Base-by-base conservation (phyloP, 2,329 filamentous ascomycete genomes). In the Aureobasidium sp. region DNA sequence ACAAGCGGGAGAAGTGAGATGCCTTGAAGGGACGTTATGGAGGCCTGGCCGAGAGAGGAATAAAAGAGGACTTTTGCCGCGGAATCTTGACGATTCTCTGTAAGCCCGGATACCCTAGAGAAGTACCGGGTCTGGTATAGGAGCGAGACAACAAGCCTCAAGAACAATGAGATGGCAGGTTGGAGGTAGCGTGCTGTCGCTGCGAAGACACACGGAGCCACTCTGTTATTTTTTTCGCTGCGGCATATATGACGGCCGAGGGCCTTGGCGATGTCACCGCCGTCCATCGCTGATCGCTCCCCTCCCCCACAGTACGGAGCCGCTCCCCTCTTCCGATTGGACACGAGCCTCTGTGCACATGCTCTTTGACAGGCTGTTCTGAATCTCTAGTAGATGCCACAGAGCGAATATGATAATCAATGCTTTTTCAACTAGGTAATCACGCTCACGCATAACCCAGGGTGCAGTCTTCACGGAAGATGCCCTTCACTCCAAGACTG, bases 101-200 rank as follows among this genome's bases (percentile, higher is more conserved):
- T 79, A 86, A 86, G 86, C 82, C 84, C 88, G 89, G 89, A 95
- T 92, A 91, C 87, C 81, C 79, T 83, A 79, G 77, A 69, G 74
- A 82, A 88, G 87, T 92, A 92, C 87, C 89, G 88, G 88, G 84
- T 85, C 84, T 83, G 85, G 84, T 84, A 88, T 86, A 60, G 49
- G 83, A 87, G 84, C 43, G 55, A 58, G 55, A 58, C 55, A 15
- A 23, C 2, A 43, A 43, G 55, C 55, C 23, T 58, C 55, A 33
- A 29, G 40, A 57, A 19, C 25, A 21, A 25, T 46, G 40, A 45
- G 29, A 15, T 10, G 25, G 25, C 38, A 46, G 27, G 53, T 17
- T 45, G 27, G 19, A 35, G 40, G 38, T 25, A 8, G 27, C 27
- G 38, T 46, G 53, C 53, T 57, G 40, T 57, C 42, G 40, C 27